phyloP scores from a whole-genome alignment of 2,329 filamentous ascomycete genomes.

The Hypoxylon sp. region DNA sequence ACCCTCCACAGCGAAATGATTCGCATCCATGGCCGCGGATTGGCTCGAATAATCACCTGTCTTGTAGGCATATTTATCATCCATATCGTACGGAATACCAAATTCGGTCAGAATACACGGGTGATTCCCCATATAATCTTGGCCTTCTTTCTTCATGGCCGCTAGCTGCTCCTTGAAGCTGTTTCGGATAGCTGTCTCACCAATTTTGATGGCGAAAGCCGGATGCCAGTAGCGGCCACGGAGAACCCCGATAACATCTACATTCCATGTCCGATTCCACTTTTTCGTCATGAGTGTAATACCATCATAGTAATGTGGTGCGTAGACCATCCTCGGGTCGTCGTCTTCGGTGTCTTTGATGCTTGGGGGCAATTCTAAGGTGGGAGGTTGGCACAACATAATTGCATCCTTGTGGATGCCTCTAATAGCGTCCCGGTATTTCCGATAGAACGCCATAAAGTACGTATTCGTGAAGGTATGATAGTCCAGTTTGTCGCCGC shows the following conservation, averaged over 20 bases:
- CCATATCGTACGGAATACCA: conserved; percentile 99
- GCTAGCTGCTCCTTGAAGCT: conserved; percentile 90
- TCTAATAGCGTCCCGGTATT: conserved; percentile 80
- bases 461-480: conserved; percentile 91
- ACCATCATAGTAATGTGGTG: conserved; percentile 96
- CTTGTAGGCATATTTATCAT: conserved; percentile 93
- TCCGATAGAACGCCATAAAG: conserved; percentile 87
- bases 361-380: conserved; percentile 88
- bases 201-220: conserved; percentile 91
- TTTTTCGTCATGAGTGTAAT: conserved; percentile 98
- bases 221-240: conserved; percentile 90
- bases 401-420: conserved; percentile 83
- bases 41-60: conserved; percentile 96
- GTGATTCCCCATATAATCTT: conserved; percentile 89
- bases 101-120: conserved; percentile 95
- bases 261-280: conserved; percentile 98
- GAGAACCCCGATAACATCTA: conserved; percentile 92
- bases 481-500: conserved; percentile 81
- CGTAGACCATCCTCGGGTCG: conserved; percentile 89
- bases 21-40: conserved; percentile 92
- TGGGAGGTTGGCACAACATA: conserved; percentile 91
- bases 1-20: conserved; percentile 92
- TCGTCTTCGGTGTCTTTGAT: conserved; percentile 92
- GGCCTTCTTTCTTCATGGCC: conserved; percentile 85
- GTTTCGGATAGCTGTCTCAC: conserved; percentile 93